Evolutionary conservation across 164 flowering plant genomes (phyloP).

Genomic region (Amborella trichopoda): DNA sequence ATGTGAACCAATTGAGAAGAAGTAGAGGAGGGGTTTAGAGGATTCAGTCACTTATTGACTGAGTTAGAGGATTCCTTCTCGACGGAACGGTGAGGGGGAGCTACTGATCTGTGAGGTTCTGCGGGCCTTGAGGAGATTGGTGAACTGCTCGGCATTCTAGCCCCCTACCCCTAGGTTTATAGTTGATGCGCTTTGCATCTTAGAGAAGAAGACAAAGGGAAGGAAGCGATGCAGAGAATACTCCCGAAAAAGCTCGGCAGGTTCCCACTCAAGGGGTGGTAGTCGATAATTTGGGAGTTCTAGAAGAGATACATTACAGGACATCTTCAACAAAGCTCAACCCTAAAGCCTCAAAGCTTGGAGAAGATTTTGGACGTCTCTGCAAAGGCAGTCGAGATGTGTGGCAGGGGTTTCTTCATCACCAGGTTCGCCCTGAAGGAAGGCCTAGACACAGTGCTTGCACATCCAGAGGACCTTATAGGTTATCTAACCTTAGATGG

Average conservation of each 20-base stretch:
- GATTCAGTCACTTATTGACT: not conserved
- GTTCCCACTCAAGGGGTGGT: no score
- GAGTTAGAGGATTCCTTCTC: not conserved
- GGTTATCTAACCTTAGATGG: not conserved
- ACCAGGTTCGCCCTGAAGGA: not conserved
- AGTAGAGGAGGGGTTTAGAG: not conserved
- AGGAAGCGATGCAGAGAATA: no score
- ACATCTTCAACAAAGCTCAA: no score
- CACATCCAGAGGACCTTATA: not conserved
- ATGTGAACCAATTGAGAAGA: not conserved
- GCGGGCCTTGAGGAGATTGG: no score
- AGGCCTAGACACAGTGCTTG: not conserved
- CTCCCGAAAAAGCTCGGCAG: no score
- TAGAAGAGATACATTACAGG: no score
- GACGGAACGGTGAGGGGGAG: not conserved
- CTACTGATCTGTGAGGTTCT: not conserved
- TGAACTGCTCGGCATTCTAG: not conserved
- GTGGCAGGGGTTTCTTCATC: slow-evolving; percentile 2
- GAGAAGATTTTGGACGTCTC: no score
- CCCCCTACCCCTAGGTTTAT: not conserved
- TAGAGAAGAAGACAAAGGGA: not conserved
- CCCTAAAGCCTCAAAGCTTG: no score
- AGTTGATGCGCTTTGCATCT: slow-evolving; percentile 1
- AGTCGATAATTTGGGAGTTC: no score
- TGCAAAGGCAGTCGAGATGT: no score